Evolutionary conservation across 2,329 filamentous ascomycete species (phyloP), one percentile per base, ranked within the genome.

Genomic region (Talaromyces sp.): DNA sequence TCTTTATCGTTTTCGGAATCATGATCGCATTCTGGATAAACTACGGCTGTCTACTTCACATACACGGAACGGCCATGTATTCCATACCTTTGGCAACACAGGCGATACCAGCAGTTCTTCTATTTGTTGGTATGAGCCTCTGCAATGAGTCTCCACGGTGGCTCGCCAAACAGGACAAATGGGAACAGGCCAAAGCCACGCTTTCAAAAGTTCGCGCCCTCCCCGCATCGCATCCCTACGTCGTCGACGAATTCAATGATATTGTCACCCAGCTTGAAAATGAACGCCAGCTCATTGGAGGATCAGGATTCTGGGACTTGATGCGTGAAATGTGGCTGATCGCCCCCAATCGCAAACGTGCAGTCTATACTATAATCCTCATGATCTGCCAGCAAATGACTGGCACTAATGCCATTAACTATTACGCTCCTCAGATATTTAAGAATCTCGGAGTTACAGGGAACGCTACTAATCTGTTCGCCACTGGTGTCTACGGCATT

Each of bases 391-490:
- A 83, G 65, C 81, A 83, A 68, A 81, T 82, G 77, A 82, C 79
- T 0, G 78, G 78, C 33, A 74, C 85, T 53, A 86, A 86, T 62
- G 83, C 84, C 0, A 81, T 88, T 5, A 85, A 88, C 72, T 89
- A 89, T 77, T 89, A 91, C 66, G 85, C 87, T 0, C 89, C 89
- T 0, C 82, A 84, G 60, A 90, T 91, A 67, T 91, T 91, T 77
- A 76, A 78, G 52, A 82, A 85, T 66, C 79, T 91, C 2, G 89
- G 89, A 18, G 80, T 91, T 60, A 76, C 69, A 0, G 82, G 79
- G 12, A 86, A 82, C 5, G 73, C 82, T 44, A 81, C 83, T 47
- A 85, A 83, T 18, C 83, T 91, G 28, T 89, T 91, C 71, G 88
- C 89, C 4, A 91, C 89, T 0, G 89, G 89, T 47, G 83, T 91